Evolutionary conservation across 2,329 filamentous ascomycete genomes (phyloP).

Genomic region (Penicillium vulpinum): DNA sequence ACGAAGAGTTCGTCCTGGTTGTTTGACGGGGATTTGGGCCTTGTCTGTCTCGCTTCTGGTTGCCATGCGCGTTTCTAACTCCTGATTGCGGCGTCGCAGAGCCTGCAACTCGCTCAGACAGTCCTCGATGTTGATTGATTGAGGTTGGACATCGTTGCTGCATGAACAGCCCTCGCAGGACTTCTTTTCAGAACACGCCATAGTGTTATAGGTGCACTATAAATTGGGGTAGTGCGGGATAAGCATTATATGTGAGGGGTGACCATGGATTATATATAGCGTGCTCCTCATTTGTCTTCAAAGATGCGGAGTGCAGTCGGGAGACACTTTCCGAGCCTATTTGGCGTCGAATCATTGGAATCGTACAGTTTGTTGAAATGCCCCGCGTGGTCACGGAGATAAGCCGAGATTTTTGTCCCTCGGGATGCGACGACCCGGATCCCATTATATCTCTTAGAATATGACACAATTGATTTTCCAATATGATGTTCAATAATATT

Average conservation of each 20-base stretch:
- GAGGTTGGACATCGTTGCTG: conserved; percentile 17
- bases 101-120: conserved; percentile 42
- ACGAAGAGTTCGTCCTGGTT: conserved; percentile 36
- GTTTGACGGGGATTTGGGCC: conserved; percentile 31
- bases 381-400: not conserved
- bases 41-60: conserved; percentile 23
- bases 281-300: conserved; percentile 9
- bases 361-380: not conserved
- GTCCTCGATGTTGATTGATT: conserved; percentile 41
- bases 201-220: not conserved
- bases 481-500: not conserved
- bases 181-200: conserved; percentile 20
- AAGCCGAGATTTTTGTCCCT: conserved; percentile 8
- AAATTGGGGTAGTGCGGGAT: not conserved
- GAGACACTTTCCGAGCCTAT: conserved; percentile 5
- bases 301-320: conserved; percentile 1
- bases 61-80: conserved; percentile 29
- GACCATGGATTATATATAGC: conserved; percentile 7
- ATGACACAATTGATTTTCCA: not conserved
- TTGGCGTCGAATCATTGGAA: not conserved
- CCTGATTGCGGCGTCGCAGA: conserved; percentile 39
- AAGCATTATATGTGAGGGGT: conserved; percentile 10
- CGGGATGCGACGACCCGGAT: conserved; percentile 12
- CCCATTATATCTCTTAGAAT: not conserved
- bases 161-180: conserved; percentile 40